Base-by-base conservation (phyloP, 2,329 filamentous ascomycete genomes). In the Pseudomassariella vexata region DNA sequence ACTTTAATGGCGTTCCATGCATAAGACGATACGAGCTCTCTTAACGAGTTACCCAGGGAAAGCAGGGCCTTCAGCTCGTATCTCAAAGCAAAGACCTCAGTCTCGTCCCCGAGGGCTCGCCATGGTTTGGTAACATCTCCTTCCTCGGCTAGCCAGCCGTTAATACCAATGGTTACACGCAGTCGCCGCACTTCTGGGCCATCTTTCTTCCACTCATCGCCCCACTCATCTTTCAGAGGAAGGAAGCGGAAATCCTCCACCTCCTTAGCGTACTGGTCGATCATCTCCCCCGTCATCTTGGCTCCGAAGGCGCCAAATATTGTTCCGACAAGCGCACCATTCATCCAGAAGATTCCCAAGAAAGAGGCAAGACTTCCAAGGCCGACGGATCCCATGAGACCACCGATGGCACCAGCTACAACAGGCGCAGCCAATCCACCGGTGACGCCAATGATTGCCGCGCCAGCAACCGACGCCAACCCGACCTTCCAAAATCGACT, bases 221-320 rank as follows among this genome's bases (percentile, higher is more conserved):
- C 63, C 53, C 53, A 60, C 34, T 66, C 56, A 5, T 63, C 60
- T 19, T 72, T 68, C 11, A 94, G 72, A 0, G 87, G 87, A 2
- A 95, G 67, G 51, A 95, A 95, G 14, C 65, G 62, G 45, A 79
- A 79, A 55, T 95, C 89, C 41, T 92, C 79, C 1, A 95, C 86
- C 50, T 94, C 85, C 36, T 79, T 78, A 3, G 89, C 87, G 49
- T 95, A 95, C 36, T 80, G 74, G 47, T 94, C 85, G 70, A 94
- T 85, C 72, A 90, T 88, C 45, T 82, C 73, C 3, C 88, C 87
- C 25, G 73, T 79, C 74, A 79, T 79, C 47, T 82, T 79, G 0
- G 84, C 89, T 3, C 89, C 89, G 47, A 89, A 94, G 0, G 88
- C 89, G 1, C 89, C 89, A 50, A 95, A 95, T 0, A 95, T 63